A percentile compares a stretch with the other conserved stretches of the same genome.
These are phyloP conservation scores for Beta corolliflora DNA, from an alignment of 179 eudicot genomes.

Conservation along the genomic window DNA sequence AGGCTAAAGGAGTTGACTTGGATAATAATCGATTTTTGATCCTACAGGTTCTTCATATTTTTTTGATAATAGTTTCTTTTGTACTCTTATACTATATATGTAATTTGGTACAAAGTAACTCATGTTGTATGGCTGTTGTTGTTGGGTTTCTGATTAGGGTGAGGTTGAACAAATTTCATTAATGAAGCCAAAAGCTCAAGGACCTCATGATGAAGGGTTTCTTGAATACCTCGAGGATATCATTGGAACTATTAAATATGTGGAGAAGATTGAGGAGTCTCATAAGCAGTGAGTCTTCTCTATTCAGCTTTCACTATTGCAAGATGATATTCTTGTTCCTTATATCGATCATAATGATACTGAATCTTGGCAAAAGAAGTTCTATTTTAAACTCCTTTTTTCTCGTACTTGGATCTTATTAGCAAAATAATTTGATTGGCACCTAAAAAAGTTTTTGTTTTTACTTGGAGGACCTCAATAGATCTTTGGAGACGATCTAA, in stretches of 20 bases:
- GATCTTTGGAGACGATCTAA: not conserved
- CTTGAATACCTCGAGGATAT: slow-evolving; percentile 97
- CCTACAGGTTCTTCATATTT: slow-evolving; percentile 64
- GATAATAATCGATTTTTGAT: slow-evolving; percentile 95
- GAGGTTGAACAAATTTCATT: slow-evolving; percentile 98
- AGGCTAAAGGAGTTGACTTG: slow-evolving; percentile 96
- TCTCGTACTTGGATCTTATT: not conserved
- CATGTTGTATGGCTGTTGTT: slow-evolving; percentile 12
- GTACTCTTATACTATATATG: not conserved
- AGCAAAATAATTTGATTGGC: not conserved
- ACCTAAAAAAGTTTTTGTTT: not conserved
- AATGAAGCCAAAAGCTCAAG: slow-evolving; percentile 99
- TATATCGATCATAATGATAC: not conserved
- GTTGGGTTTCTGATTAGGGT: slow-evolving; percentile 52
- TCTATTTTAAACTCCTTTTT: not conserved
- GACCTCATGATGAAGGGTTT: slow-evolving; percentile 98
- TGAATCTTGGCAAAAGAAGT: not conserved
- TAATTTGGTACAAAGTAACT: not conserved
- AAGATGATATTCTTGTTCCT: not conserved
- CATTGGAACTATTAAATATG: slow-evolving; percentile 91
- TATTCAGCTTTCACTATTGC: not conserved
- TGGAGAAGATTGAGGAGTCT: slow-evolving; percentile 88
- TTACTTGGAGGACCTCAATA: not conserved
- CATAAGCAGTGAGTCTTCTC: slow-evolving; percentile 66
- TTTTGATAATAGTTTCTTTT: not conserved